phyloP scores from a whole-genome alignment of 805 yeast species.

The Wickerhamomyces chaumierensis region DNA sequence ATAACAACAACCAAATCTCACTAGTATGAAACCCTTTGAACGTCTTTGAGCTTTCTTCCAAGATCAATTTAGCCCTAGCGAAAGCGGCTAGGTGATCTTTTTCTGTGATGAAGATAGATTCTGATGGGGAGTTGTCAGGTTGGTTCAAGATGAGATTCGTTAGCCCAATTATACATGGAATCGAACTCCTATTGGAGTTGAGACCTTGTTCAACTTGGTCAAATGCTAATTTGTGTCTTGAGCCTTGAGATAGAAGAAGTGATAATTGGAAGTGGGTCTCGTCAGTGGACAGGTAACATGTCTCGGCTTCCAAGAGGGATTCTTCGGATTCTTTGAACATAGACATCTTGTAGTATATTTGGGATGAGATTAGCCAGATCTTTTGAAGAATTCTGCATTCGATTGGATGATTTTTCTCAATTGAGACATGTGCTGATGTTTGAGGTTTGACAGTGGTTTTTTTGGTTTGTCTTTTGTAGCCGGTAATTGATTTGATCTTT shows the following conservation, averaged over 20 bases:
- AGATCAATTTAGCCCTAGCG: slow-evolving; percentile 25
- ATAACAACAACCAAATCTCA: slow-evolving; percentile 64
- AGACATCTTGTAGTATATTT: slow-evolving; percentile 47
- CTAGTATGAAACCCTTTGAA: slow-evolving; percentile 32
- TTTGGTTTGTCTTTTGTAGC: slow-evolving; percentile 2
- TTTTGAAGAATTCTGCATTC: slow-evolving; percentile 32
- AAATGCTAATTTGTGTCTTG: slow-evolving; percentile 32
- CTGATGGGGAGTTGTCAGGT: background rate
- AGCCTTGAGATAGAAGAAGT: slow-evolving; percentile 24
- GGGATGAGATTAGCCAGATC: slow-evolving; percentile 68
- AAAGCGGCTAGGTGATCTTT: slow-evolving; percentile 50
- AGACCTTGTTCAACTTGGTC: slow-evolving; percentile 49
- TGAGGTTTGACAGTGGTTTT: slow-evolving; percentile 7
- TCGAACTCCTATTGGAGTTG: slow-evolving; percentile 4
- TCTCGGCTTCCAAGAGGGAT: slow-evolving; percentile 64
- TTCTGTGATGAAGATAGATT: slow-evolving; percentile 33
- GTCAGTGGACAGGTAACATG: slow-evolving; percentile 31
- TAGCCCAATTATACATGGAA: slow-evolving; percentile 11
- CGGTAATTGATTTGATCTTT: slow-evolving; percentile 11
- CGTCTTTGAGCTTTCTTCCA: slow-evolving; percentile 25
- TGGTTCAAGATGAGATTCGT: slow-evolving; percentile 9
- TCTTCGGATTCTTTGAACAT: slow-evolving; percentile 50
- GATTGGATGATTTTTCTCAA: background rate
- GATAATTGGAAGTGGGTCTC: slow-evolving; percentile 35
- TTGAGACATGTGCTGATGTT: background rate